Evolutionary conservation across 176 grass and related monocot species (phyloP), one percentile per base, ranked within the genome.

Genomic region (Themeda triandra): DNA sequence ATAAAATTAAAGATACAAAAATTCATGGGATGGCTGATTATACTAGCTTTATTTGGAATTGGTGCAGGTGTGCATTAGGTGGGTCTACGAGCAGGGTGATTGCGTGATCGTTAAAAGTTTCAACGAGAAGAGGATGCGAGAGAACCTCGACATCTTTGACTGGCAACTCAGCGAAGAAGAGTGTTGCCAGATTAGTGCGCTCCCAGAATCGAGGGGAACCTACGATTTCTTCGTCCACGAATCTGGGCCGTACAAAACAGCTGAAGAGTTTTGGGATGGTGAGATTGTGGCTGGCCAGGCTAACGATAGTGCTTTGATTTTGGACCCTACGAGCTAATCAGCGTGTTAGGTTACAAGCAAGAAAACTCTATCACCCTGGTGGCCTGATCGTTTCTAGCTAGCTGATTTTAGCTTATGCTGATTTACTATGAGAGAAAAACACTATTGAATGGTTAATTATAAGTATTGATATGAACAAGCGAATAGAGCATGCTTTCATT

Each of bases 121-220:
- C 35, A 91, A 80, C 2, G 54, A 83, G 28, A 58, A 17, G 8
- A 83, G 85, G 51, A 32, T 93, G n/a, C 46, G 30, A 63, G 86
- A 91, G 33, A 93, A 91, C 39, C 44, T 88, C 2, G 12, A 56
- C 14, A 86, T 93, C 75, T 91, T 91, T 7, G 82, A 88, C 19
- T 93, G 88, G 88, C 82, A 91, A 3, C 69, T 91, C 23, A 76
- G 27, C 0, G 39, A 83, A 2, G 78, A 82, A 2, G 85, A 88
- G 1, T 6, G 5, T 3, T 4, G 2, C 4, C 74, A 19, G 59
- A 93, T 90, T 54, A 69, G 39, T 10, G 3, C n/a, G 1, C 73
- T 90, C 3, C 85, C 65, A 1, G 84, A 90, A 19, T 45, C 10
- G 0, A 87, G 83, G n/a, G 69, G 60, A 0, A 14, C 1, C 8